Base-by-base conservation (phyloP, 768 basidiomycete species). In the Chalciporus pseudorubinellus region DNA sequence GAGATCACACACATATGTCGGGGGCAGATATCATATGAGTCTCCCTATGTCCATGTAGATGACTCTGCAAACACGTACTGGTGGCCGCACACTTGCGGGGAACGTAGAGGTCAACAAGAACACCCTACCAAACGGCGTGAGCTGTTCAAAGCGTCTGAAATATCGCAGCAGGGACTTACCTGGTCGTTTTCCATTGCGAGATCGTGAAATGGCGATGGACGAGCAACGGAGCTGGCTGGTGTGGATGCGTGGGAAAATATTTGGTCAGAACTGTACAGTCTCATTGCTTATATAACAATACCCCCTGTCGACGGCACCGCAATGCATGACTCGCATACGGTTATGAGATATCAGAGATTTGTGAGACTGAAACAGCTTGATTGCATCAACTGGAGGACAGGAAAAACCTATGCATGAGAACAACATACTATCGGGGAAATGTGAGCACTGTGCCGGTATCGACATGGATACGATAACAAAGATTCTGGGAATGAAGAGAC, bases 51-150 rank as follows among this genome's bases (percentile, higher is more conserved):
- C 13, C 24, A 28, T 41, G 3, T 38, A 26, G 36, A 36, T 43
- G 42, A 21, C 13, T 26, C 16, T 31, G 28, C 34, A 29, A 53
- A 53, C 52, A 83, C 91, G 70, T 68, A 97, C 94, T 95, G 64
- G 94, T 95, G 48, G 95, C 94, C 70, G 93, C 84, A 74, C 97
- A 98, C 76, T 98, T 98, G 82, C 97, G 92, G 74, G 97, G 97
- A 69, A 98, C 95, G 79, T 99, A 99, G 76, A 99, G 94, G 82
- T 98, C 97, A 70, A 99, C 97, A 73, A 99, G 95, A 71, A 91
- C 80, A 77, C 97, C 95, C 92, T 97, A 51, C 33, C 39, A 46
- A 5, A 16, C 47, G 24, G 43, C 33, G 44, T 61, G 44, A 55
- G 55, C 31, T 8, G 8, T 26, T 18, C n/a, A 28, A 21, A 19